These are phyloP conservation scores for Marasmius sp. DNA, from an alignment of 1,284 basidiomycete species.

Conservation along the genomic window DNA sequence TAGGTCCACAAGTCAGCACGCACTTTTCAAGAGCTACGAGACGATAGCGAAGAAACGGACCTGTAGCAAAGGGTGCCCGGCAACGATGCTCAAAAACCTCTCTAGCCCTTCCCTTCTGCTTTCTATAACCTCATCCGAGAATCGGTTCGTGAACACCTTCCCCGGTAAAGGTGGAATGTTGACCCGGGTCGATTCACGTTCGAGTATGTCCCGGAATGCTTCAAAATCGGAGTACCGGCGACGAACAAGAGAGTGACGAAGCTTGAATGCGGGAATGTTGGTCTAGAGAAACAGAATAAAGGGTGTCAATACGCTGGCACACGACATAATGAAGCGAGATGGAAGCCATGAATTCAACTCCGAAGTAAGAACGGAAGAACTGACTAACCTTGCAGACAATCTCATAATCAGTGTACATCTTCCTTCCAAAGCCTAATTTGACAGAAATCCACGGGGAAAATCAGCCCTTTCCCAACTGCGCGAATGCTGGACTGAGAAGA, in stretches of 20 bases:
- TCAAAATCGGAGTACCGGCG: conserved; percentile 98
- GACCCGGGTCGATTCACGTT: conserved; percentile 94
- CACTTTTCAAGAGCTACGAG: neutral
- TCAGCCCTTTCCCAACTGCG: neutral
- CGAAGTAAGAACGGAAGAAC: neutral
- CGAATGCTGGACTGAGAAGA: conserved; percentile 1
- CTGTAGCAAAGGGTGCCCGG: conserved; percentile 95
- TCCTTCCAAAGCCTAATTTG: conserved; percentile 67
- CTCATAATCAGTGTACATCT: conserved; percentile 99
- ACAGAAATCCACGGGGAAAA: conserved; percentile 43
- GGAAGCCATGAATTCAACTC: neutral
- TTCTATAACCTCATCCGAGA: conserved; percentile 98
- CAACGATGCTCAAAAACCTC: conserved; percentile 94
- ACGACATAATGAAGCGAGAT: neutral
- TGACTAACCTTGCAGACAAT: conserved; percentile 88
- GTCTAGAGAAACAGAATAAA: conserved; percentile 53
- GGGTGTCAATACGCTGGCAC: neutral
- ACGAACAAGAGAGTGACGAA: conserved; percentile 92
- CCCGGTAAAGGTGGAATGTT: conserved; percentile 97
- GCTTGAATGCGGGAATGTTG: conserved; percentile 98
- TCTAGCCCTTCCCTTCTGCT: conserved; percentile 90
- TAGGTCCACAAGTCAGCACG: conserved; percentile 29
- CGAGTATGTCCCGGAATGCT: conserved; percentile 97
- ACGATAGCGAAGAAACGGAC: conserved; percentile 33
- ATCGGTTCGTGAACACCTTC: conserved; percentile 95